Conservation (phyloP, 208 protist genomes). For the Balamuthia mandrillaris region DNA sequence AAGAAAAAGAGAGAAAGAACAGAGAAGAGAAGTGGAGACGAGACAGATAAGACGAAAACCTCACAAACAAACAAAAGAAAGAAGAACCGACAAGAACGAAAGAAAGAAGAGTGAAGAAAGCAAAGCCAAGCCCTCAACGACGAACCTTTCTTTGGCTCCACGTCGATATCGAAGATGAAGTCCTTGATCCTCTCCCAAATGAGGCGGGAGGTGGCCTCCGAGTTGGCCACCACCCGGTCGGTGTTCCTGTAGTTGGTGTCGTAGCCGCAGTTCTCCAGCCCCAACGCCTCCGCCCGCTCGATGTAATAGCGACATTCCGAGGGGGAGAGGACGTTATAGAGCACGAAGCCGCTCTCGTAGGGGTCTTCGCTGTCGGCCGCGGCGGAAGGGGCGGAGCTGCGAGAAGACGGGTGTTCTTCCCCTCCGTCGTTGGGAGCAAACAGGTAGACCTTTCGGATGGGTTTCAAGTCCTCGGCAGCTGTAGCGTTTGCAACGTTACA, state of each 20-base stretch:
- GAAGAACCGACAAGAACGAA: no score
- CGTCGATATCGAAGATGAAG: not conserved
- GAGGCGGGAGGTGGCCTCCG: not conserved
- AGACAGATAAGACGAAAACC: no score
- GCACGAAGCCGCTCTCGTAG: not conserved
- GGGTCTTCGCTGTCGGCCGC: slow-evolving; percentile 11
- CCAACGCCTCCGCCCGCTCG: not conserved
- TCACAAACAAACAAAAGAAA: no score
- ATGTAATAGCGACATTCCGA: slow-evolving; percentile 19
- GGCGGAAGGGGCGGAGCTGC: no score
- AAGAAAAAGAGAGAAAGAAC: no score
- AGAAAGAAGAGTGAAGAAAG: no score
- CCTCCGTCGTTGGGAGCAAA: no score
- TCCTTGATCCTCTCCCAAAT: slow-evolving; percentile 19
- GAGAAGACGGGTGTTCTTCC: not conserved
- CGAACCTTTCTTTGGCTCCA: not conserved
- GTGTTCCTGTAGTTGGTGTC: not conserved
- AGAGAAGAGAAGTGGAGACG: no score
- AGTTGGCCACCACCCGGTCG: not conserved
- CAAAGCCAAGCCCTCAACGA: no score
- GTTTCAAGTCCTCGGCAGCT: no score
- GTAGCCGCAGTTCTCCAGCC: not conserved
- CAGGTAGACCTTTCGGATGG: no score
- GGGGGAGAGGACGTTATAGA: slow-evolving; percentile 18
- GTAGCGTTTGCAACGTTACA: not conserved